Percentiles rank a stretch among this genome's conserved stretches.
phyloP scores from a whole-genome alignment of 768 basidiomycete species.

The Panellus pusillus region DNA sequence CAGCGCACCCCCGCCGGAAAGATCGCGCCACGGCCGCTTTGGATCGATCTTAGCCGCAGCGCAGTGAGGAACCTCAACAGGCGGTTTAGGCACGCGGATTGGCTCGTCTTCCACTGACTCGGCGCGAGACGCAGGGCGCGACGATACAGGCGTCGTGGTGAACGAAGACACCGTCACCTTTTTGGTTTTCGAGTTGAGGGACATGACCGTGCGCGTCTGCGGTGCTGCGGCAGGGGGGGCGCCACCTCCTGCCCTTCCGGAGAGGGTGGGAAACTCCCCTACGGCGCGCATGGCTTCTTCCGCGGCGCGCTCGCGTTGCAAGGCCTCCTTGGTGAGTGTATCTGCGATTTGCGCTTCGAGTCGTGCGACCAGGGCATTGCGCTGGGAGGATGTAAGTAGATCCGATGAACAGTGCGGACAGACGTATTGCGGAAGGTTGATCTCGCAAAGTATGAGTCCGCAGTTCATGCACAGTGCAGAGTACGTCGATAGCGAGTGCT shows the following conservation, averaged over 20 bases:
- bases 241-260: background rate
- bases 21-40: slow-evolving; percentile 45
- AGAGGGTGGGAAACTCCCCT: slow-evolving; percentile 66
- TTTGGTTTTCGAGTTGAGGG: slow-evolving; percentile 52
- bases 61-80: slow-evolving; percentile 33
- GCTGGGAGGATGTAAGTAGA: slow-evolving; percentile 37
- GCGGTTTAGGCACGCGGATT: slow-evolving; percentile 40
- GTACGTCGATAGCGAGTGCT: slow-evolving; percentile 58
- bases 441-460: slow-evolving; percentile 60
- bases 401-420: slow-evolving; percentile 54
- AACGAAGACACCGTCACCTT: slow-evolving; percentile 57
- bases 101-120: slow-evolving; percentile 37
- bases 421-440: slow-evolving; percentile 53
- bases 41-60: slow-evolving; percentile 29
- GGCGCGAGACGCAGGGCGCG: slow-evolving; percentile 34
- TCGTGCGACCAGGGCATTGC: slow-evolving; percentile 38
- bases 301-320: slow-evolving; percentile 43
- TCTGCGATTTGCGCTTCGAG: slow-evolving; percentile 46
- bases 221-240: slow-evolving; percentile 22
- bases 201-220: slow-evolving; percentile 58
- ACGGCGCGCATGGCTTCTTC: slow-evolving; percentile 50
- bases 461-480: slow-evolving; percentile 56
- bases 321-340: slow-evolving; percentile 47
- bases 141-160: slow-evolving; percentile 33
- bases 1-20: slow-evolving; percentile 29